Base-by-base conservation (phyloP, 1,284 basidiomycete species). In the Entoloma clypeatum region DNA sequence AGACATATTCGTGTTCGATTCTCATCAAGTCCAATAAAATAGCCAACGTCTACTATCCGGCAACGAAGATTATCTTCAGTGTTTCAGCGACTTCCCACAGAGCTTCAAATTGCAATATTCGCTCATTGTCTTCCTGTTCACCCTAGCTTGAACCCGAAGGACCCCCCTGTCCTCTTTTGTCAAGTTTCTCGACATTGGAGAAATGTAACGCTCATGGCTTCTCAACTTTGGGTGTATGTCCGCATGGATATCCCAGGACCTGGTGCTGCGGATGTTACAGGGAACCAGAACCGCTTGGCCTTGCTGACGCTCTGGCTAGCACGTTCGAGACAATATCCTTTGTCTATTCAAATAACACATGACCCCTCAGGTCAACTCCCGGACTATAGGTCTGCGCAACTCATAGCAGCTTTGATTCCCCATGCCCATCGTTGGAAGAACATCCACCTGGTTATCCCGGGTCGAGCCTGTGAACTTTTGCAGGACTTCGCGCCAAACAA, bases 181-280 rank as follows among this genome's bases (percentile, higher is more conserved):
- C 54, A 51, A 30, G 65, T 71, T 6, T 68, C 62, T 43, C 50
- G 50, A 7, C 42, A 55, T 5, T 73, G 71, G 71, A 59, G 59
- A 46, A 29, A 51, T 3, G 28, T 70, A 21, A 59, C 53, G 29
- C 43, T 55, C 5, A 52, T 54, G 6, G 62, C 64, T 0, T 61
- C 69, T 11, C 58, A 55, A 27, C 51, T 73, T 16, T 73, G 71
- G 71, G 60, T 62, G 5, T 56, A 60, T 1, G 70, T 73, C 41
- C 54, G 62, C 36, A 44, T 71, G 29, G 43, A 44, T n/a, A 23
- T 37, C 9, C 36, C 31, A 28, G 25, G 28, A 19, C 16, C 25
- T 7, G 47, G 26, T 29, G 29, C 25, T 11, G 25, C 19, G 24
- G 32, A 43, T 30, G 30, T 44, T 21, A 26, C 35, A 30, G 37